Conservation (phyloP, 345 rosid species). For the Populus simonii region DNA sequence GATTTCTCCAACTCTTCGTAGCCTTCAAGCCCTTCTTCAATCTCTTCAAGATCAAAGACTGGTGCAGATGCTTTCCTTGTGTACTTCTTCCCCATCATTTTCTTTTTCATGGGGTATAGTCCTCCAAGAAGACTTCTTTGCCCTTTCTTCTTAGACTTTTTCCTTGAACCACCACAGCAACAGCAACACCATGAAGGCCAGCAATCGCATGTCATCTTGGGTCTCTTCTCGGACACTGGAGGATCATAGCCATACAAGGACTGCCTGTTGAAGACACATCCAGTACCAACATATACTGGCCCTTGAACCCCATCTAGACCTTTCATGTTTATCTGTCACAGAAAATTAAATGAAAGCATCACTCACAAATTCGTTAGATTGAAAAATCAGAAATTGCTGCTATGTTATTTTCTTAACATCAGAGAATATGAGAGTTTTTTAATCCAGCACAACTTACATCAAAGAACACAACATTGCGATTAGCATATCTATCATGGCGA, state of each 20-base stretch:
- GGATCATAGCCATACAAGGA: slow-evolving; percentile 96
- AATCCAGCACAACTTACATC: slow-evolving; percentile 49
- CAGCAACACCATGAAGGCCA: slow-evolving; percentile 96
- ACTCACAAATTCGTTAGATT: not conserved
- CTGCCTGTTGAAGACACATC: slow-evolving; percentile 90
- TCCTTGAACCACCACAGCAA: slow-evolving; percentile 88
- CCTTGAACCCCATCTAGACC: slow-evolving; percentile 96
- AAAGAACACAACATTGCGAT: slow-evolving; percentile 86
- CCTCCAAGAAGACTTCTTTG: slow-evolving; percentile 54
- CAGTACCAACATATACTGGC: slow-evolving; percentile 95
- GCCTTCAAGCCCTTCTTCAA: slow-evolving; percentile 98
- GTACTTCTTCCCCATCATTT: slow-evolving; percentile 61
- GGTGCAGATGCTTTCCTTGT: slow-evolving; percentile 54
- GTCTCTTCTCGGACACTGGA: slow-evolving; percentile 78
- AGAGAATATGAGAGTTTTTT: not conserved
- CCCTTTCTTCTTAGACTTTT: slow-evolving; percentile 70
- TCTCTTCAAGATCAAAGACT: slow-evolving; percentile 77
- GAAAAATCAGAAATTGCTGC: not conserved
- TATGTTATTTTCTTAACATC: not conserved
- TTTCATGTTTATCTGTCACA: slow-evolving; percentile 75
- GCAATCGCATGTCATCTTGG: slow-evolving; percentile 97
- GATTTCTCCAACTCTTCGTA: slow-evolving; percentile 88
- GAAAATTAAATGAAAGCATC: not conserved
- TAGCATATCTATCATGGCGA: slow-evolving; percentile 90
- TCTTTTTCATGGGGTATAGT: slow-evolving; percentile 61